Evolutionary conservation across 169 alveolate species (phyloP), one percentile per base, ranked within the genome.

Genomic region (Plasmodium gaboni): DNA sequence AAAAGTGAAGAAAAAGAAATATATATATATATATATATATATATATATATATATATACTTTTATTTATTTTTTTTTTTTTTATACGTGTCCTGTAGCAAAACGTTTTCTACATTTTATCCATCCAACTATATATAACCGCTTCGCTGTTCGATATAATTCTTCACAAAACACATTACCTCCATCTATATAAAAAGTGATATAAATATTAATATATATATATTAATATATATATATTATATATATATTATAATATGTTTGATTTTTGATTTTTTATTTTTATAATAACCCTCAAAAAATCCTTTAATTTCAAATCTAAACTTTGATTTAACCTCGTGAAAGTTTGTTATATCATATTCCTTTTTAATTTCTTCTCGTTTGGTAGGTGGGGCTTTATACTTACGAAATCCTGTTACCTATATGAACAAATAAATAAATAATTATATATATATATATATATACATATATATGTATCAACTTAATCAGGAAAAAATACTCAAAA

Each of bases 321-420:
- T 76, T 15, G 89, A 76, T 24, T 76, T 76, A 59, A 76, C 89
- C 48, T 76, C 89, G 10, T 76, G 89, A 24, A 76, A 76, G 46
- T 76, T 76, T 24, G 78, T 76, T 22, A 76, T 76, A 59, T 76
- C 89, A 68, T 76, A 76, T 42, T 76, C 53, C 55, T 46, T 76
- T 76, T 76, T 76, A 59, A 68, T 63, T 76, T 76, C 89, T 51
- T 76, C 89, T 22, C 46, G 46, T 48, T 44, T 76, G 19, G 53
- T 72, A 50, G 24, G 24, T 12, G 76, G 78, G 7, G 74, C 78
- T 65, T 65, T 76, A 42, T 76, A 76, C 46, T 76, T 76, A 6
- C 89, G 89, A 68, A 76, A 76, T n/a, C 89, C 89, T n/a, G 89
- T 76, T 32, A 76, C 89, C 89, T 76, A 68, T 28, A 15, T 4